phyloP scores from a whole-genome alignment of 2,329 filamentous ascomycete genomes.

The Grosmannia serpens region DNA sequence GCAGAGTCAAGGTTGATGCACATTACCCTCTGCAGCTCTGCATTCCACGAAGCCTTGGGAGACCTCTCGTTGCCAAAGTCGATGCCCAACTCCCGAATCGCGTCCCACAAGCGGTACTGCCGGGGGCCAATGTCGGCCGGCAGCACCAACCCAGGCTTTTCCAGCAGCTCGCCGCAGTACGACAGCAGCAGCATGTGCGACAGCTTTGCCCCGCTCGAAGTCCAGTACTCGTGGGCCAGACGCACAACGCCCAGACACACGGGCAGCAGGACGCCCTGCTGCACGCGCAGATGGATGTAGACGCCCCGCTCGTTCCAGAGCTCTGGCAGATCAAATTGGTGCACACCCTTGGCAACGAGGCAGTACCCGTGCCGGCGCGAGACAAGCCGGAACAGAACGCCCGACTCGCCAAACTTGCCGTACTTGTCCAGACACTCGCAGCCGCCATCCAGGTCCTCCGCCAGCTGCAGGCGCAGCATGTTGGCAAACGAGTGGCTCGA shows the following conservation, averaged over 20 bases:
- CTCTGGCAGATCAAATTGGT: neutral
- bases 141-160: neutral
- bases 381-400: neutral
- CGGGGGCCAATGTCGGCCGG: neutral
- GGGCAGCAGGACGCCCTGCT: neutral
- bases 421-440: neutral
- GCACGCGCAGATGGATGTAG: neutral
- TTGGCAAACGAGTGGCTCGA: neutral
- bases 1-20: conserved; percentile 3
- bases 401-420: neutral
- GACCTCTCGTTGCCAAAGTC: neutral
- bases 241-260: neutral
- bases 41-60: conserved; percentile 2
- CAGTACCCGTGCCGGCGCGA: neutral
- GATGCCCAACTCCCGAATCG: neutral
- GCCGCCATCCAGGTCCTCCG: neutral
- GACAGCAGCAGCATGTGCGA: conserved; percentile 1
- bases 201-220: neutral
- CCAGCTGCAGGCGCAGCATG: neutral
- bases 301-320: neutral
- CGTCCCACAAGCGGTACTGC: neutral
- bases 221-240: neutral
- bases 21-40: neutral
- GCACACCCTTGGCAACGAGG: neutral
- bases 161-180: neutral